Base-by-base conservation (phyloP, 2,329 filamentous ascomycete genomes). In the Penicillium sp. region DNA sequence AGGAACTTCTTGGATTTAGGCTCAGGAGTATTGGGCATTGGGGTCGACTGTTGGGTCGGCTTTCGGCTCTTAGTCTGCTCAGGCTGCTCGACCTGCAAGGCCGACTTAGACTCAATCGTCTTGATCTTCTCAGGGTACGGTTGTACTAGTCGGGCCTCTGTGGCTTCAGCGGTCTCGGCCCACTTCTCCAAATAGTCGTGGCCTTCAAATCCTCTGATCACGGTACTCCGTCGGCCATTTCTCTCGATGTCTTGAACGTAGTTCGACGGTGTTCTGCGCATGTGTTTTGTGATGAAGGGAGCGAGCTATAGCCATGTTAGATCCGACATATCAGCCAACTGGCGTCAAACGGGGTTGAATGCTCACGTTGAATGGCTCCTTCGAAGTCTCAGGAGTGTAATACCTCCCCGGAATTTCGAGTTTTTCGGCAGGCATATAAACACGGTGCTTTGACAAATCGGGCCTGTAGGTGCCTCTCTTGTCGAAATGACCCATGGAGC, bases 371-470 rank as follows among this genome's bases (percentile, higher is more conserved):
- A 55, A 55, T n/a, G 53, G 53, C 11, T 45, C 40, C 40, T 55
- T 55, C 35, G 28, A 10, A 16, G 30, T 44, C 44, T 54, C 37
- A 1, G 16, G 12, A 6, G 37, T 5, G 5, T 53, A 41, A 11
- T 1, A 5, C 16, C 28, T 37, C 6, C 53, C 53, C 11, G 53
- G 53, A 14, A 51, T 19, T 33, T 55, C 53, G 8, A 55, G 53
- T 19, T 55, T 51, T 16, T 50, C 35, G 5, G 53, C 31, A 16
- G 47, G 16, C 11, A 89, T 88, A 73, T 91, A 99, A 52, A 92
- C 96, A 75, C 93, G 87, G 69, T 97, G 90, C 77, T 95, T 96
- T 53, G 80, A 76, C 82, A 84, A 96, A 63, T 97, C 89, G 63
- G 97, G 87, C 44, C 86, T 74, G 75, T 94, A 99, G 41, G 67